phyloP scores from a whole-genome alignment of 2,329 filamentous ascomycete species.

The Taxawa tesnikishii region DNA sequence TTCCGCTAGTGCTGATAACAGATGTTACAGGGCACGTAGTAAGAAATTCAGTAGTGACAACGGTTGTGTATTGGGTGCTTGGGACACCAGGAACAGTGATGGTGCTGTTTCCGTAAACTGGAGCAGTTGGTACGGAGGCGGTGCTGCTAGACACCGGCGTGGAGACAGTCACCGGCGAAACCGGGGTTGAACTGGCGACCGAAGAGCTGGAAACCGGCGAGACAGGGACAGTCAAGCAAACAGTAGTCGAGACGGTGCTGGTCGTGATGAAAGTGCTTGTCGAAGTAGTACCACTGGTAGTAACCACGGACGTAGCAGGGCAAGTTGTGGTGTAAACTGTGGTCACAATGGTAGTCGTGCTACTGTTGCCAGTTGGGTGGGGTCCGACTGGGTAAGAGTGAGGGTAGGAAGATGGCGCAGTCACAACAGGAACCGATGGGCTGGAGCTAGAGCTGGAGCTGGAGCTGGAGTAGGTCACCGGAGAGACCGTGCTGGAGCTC shows the following conservation, averaged over 20 bases:
- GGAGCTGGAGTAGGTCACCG: neutral
- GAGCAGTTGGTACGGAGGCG: constrained; percentile 2
- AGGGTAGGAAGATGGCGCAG: neutral
- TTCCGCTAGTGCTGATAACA: neutral
- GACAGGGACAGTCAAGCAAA: neutral
- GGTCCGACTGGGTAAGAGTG: neutral
- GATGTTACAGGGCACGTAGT: constrained; percentile 7
- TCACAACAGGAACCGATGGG: neutral
- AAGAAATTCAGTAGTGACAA: constrained; percentile 3
- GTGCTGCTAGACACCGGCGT: constrained; percentile 2
- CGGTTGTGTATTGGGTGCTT: neutral
- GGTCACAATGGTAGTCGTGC: neutral
- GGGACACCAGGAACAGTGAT: neutral
- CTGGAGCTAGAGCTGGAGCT: constrained; percentile 1
- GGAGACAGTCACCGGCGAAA: neutral
- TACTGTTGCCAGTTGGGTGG: constrained; percentile 1
- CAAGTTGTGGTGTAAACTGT: constrained; percentile 1
- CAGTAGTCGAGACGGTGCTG: neutral
- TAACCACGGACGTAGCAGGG: constrained; percentile 1
- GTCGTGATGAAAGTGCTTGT: neutral
- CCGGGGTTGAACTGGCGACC: neutral
- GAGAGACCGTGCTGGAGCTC: neutral
- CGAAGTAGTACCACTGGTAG: neutral
- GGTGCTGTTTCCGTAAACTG: too few relatives aligned
- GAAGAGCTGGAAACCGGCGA: too few relatives aligned